These are phyloP conservation scores for Penicillium sp. DNA, from an alignment of 2,329 filamentous ascomycete genomes.

Conservation along the genomic window DNA sequence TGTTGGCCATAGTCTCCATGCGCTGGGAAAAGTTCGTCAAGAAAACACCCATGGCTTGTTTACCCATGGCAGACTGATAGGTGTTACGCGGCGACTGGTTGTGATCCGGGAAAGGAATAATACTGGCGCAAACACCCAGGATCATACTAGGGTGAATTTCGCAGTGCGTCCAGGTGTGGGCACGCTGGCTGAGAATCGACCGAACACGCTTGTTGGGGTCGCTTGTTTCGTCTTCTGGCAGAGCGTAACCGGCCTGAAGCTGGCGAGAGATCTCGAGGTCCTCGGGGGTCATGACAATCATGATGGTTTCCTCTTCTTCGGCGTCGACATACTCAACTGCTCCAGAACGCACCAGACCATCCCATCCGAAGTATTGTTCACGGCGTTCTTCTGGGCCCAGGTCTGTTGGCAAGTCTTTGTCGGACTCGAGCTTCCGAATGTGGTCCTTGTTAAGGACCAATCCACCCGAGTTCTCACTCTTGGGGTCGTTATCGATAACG, in stretches of 20 bases:
- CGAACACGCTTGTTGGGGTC: constrained; percentile 86
- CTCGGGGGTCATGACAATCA: constrained; percentile 99
- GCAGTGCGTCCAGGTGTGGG: constrained; percentile 94
- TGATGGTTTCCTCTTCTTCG: constrained; percentile 96
- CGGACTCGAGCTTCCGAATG: constrained; percentile 71
- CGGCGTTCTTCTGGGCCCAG: constrained; percentile 59
- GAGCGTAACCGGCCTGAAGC: constrained; percentile 64
- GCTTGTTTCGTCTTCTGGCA: constrained; percentile 61
- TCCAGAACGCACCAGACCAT: constrained; percentile 77
- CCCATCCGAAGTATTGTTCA: constrained; percentile 75
- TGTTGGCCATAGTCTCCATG: constrained; percentile 99
- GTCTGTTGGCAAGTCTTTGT: constrained; percentile 64
- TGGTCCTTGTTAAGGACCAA: constrained; percentile 84
- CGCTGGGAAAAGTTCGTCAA: constrained; percentile 94
- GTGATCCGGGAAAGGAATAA: constrained; percentile 99
- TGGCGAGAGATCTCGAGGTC: constrained; percentile 78
- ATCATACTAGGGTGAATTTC: constrained; percentile 99
- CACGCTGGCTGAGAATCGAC: constrained; percentile 80
- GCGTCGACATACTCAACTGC: constrained; percentile 96
- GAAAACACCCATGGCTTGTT: constrained; percentile 99
- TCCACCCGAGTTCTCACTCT: constrained; percentile 71
- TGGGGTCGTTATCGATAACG: constrained; percentile 81
- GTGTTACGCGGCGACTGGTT: constrained; percentile 98
- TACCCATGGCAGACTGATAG: constrained; percentile 99
- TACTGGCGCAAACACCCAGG: constrained; percentile 95